These are phyloP conservation scores for Capsella bursapastoris DNA, from an alignment of 345 rosid genomes.

Conservation along the genomic window DNA sequence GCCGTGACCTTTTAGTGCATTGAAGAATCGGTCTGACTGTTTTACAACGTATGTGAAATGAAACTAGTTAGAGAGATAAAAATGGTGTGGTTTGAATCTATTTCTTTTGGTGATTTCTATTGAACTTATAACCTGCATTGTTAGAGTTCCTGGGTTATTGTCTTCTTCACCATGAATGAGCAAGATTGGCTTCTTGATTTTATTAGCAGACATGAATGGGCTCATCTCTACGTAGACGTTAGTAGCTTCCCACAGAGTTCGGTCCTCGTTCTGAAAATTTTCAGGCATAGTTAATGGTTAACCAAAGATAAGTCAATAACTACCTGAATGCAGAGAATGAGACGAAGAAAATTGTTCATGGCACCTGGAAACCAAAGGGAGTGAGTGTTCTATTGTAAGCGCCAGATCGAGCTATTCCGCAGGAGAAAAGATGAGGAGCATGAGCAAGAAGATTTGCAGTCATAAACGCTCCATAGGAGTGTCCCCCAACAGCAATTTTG, in stretches of 20 bases:
- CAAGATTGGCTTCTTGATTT: conserved; percentile 93
- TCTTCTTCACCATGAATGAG: conserved; percentile 99
- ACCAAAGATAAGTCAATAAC: conserved; percentile 18
- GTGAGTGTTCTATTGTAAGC: conserved; percentile 99
- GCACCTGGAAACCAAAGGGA: conserved; percentile 98
- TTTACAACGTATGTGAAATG: conserved; percentile 24
- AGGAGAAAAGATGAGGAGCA: conserved; percentile 95
- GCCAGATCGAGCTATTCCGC: conserved; percentile 97
- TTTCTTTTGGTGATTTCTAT: background rate
- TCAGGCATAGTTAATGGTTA: conserved; percentile 15
- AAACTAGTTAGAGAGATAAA: conserved; percentile 29
- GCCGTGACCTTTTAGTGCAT: conserved; percentile 96
- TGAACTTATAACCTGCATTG: conserved; percentile 78
- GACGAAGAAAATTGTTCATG: conserved; percentile 1
- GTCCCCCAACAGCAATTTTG: conserved; percentile 96
- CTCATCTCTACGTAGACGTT: conserved; percentile 91
- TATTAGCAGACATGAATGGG: conserved; percentile 95
- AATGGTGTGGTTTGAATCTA: background rate
- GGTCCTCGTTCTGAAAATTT: conserved; percentile 77
- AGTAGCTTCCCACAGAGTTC: conserved; percentile 98
- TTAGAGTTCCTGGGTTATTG: conserved; percentile 91
- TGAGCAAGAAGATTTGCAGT: conserved; percentile 96
- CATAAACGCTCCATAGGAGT: conserved; percentile 99
- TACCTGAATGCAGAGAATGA: conserved; percentile 25
- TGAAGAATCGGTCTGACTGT: conserved; percentile 95